Evolutionary conservation across 305 asterid genomes (phyloP).

Genomic region (Solanum hybrid): DNA sequence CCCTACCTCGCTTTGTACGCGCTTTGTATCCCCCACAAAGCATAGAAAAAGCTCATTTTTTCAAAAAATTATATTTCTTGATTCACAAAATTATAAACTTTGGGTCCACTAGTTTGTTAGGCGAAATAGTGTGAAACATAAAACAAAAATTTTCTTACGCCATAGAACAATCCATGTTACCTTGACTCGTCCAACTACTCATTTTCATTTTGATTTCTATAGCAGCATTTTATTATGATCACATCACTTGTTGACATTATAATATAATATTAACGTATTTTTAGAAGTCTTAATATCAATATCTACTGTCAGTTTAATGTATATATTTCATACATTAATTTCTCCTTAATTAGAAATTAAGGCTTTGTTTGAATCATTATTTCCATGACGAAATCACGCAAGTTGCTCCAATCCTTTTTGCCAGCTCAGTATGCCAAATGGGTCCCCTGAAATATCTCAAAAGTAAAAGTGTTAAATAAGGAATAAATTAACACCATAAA

Average conservation of each 20-base stretch:
- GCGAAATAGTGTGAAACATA: neutral
- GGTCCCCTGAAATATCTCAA: conserved; percentile 6
- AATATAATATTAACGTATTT: neutral
- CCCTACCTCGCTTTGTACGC: neutral
- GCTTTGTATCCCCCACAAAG: neutral
- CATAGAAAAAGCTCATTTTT: neutral
- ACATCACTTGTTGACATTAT: neutral
- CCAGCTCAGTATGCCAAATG: neutral
- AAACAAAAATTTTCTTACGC: neutral
- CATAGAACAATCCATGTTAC: neutral
- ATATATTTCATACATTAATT: neutral
- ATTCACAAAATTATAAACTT: neutral
- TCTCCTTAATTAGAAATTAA: neutral
- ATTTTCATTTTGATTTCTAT: neutral
- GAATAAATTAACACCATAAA: neutral
- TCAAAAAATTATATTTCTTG: neutral
- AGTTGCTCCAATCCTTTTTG: neutral
- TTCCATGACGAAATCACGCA: neutral
- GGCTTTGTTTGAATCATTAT: neutral
- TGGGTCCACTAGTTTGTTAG: neutral
- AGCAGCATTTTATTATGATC: neutral
- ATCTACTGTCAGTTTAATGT: neutral
- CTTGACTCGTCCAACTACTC: neutral
- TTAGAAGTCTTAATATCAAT: neutral
- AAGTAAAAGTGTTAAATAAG: neutral